Evolutionary conservation across 768 basidiomycete species (phyloP).

Genomic region (Dacryopinax spathularia): DNA sequence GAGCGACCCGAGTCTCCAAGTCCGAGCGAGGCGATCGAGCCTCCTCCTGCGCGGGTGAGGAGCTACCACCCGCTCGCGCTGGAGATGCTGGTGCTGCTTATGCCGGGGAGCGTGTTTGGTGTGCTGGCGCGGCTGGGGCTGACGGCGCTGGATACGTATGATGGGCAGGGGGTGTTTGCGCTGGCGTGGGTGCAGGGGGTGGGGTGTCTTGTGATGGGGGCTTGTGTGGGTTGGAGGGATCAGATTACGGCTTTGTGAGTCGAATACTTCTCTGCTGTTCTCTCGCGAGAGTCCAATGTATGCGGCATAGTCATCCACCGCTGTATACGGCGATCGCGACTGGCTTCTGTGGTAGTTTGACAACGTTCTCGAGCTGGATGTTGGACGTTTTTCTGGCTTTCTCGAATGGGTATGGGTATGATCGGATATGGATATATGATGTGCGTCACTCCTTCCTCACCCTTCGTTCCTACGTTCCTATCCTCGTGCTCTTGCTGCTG

Average conservation of each 20-base stretch:
- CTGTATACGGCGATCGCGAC: constrained; percentile 80
- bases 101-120: constrained; percentile 77
- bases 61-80: constrained; percentile 42
- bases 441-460: constrained; percentile 32
- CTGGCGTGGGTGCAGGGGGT: constrained; percentile 73
- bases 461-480: background rate
- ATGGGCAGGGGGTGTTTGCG: constrained; percentile 62
- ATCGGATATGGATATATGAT: constrained; percentile 52
- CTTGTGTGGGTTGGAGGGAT: constrained; percentile 53
- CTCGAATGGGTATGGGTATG: constrained; percentile 45
- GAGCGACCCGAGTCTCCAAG: background rate
- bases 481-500: background rate
- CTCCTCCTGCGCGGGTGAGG: constrained; percentile 23
- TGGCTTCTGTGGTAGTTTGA: constrained; percentile 90
- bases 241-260: constrained; percentile 63
- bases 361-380: constrained; percentile 95
- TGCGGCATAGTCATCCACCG: constrained; percentile 56
- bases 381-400: constrained; percentile 75
- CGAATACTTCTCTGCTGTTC: too few relatives aligned
- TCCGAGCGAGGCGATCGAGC: constrained; percentile 23
- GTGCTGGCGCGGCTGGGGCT: constrained; percentile 69
- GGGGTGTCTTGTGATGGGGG: constrained; percentile 88
- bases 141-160: constrained; percentile 54
- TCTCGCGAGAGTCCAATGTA: constrained; percentile 6
- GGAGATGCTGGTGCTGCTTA: constrained; percentile 53